These are phyloP conservation scores for Elsinoe necatrix DNA, from an alignment of 2,329 filamentous ascomycete species.

Conservation along the genomic window DNA sequence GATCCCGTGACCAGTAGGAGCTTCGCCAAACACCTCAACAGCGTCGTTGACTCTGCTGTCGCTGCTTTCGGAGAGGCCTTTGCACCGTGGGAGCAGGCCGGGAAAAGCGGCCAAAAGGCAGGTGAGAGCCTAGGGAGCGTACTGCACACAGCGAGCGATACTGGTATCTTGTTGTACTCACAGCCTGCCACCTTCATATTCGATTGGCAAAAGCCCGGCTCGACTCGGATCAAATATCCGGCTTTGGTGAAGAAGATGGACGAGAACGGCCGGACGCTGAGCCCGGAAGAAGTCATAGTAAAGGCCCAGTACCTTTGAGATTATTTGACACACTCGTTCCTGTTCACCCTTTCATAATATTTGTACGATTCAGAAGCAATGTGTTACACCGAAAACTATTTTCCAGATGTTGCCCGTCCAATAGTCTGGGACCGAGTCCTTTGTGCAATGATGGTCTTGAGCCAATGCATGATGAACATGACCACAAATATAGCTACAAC, in stretches of 20 bases:
- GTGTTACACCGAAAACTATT: too few species aligned
- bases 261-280: neutral
- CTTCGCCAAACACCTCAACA: neutral
- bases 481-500: slow-evolving; percentile 12
- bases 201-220: neutral
- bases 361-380: too few species aligned
- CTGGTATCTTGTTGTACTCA: neutral
- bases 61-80: neutral
- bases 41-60: neutral
- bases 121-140: slow-evolving; percentile 2
- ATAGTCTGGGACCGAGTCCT: too few species aligned
- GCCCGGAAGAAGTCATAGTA: neutral
- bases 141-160: slow-evolving; percentile 6
- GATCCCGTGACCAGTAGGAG: neutral
- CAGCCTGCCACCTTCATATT: slow-evolving; percentile 11
- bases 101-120: neutral
- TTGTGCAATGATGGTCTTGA: too few species aligned
- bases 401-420: too few species aligned
- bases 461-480: too few species aligned
- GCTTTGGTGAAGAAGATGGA: neutral
- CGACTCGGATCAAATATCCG: neutral
- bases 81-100: neutral
- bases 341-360: too few species aligned
- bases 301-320: neutral
- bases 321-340: too few species aligned